Percentiles rank a stretch among this genome's conserved stretches.
phyloP scores from a whole-genome alignment of 805 yeast species.

The Yamadazyma ubonensis region DNA sequence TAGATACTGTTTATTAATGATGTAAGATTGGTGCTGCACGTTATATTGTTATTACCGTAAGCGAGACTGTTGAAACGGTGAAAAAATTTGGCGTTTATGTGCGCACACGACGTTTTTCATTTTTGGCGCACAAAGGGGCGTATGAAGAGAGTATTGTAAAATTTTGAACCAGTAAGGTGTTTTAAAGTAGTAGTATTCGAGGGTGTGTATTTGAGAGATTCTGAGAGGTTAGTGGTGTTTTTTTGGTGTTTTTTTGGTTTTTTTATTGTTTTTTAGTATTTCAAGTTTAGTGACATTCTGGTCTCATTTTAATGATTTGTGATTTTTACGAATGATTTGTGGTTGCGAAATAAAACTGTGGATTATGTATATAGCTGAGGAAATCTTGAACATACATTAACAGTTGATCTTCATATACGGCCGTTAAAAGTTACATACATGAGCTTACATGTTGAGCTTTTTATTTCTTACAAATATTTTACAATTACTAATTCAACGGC shows the following conservation, averaged over 20 bases:
- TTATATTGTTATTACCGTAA: neutral
- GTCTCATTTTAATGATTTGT: neutral
- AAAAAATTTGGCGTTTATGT: slow-evolving; percentile 1
- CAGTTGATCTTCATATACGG: too few relatives aligned
- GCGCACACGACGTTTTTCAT: slow-evolving; percentile 5
- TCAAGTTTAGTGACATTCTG: too few relatives aligned
- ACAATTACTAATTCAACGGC: neutral
- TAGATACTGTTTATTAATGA: neutral
- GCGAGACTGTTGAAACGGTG: neutral
- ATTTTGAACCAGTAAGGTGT: too few relatives aligned
- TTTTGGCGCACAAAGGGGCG: too few relatives aligned
- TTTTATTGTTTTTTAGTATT: neutral
- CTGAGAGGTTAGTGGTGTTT: too few relatives aligned
- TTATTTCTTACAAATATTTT: too few relatives aligned
- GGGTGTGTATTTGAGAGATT: too few relatives aligned
- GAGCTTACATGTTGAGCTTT: too few relatives aligned
- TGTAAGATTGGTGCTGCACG: neutral
- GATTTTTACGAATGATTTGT: neutral
- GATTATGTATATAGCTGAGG: neutral
- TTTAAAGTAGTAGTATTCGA: too few relatives aligned
- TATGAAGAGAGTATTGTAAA: too few relatives aligned
- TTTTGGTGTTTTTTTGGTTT: neutral
- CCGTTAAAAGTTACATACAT: too few relatives aligned
- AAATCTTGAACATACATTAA: neutral
- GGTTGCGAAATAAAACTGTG: neutral